phyloP scores from a whole-genome alignment of 2,329 filamentous ascomycete genomes.

The Microsporum canis region DNA sequence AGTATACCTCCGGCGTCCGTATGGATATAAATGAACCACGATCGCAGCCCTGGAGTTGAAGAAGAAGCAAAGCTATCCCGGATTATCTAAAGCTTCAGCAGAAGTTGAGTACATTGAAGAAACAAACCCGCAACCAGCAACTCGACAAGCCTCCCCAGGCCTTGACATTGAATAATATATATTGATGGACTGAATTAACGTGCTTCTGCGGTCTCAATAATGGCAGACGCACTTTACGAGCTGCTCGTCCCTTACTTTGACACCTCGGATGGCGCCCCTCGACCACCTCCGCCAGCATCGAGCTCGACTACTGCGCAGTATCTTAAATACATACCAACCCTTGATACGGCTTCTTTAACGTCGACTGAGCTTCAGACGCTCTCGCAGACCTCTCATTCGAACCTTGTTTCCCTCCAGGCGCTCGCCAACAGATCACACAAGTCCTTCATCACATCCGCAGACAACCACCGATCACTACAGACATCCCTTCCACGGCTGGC shows the following conservation, averaged over 20 bases:
- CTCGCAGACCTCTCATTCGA: conserved; percentile 67
- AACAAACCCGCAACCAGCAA: background rate
- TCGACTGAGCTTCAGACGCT: conserved; percentile 67
- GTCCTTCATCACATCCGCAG: conserved; percentile 67
- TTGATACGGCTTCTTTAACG: conserved; percentile 61
- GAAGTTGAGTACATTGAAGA: background rate
- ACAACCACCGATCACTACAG: conserved; percentile 61
- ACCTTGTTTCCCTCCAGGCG: conserved; percentile 70
- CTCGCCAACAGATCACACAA: conserved; percentile 85
- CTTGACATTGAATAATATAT: too few relatives aligned
- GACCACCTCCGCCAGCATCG: conserved; percentile 26
- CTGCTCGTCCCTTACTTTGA: conserved; percentile 55
- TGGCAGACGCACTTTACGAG: conserved; percentile 66
- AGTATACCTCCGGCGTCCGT: background rate
- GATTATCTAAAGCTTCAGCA: background rate
- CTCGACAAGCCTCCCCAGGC: background rate
- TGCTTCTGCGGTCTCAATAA: conserved; percentile 23
- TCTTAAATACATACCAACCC: conserved; percentile 63
- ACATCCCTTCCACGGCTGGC: conserved; percentile 61
- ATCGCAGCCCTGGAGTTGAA: background rate
- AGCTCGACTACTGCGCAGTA: conserved; percentile 51
- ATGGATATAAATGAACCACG: background rate
- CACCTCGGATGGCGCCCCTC: conserved; percentile 24
- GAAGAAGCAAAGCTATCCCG: background rate
- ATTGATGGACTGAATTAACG: background rate